Conservation (phyloP, 2,329 filamentous ascomycete species). For the Exophiala aquamarina region DNA sequence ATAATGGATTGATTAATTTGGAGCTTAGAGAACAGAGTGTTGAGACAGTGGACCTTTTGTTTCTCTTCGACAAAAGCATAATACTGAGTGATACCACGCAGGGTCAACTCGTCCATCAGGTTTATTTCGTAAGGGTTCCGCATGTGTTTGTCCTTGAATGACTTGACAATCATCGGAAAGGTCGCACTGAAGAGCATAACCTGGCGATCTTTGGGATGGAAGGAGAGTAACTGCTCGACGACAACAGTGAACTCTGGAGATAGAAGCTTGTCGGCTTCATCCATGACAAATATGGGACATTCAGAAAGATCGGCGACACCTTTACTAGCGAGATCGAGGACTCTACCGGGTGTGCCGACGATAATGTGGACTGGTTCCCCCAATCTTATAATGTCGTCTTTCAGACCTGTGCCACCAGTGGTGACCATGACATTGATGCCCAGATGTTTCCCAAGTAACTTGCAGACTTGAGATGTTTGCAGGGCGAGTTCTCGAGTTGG, state of each 20-base stretch:
- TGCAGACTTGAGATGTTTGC: slow-evolving; percentile 99
- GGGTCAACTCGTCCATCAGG: slow-evolving; percentile 97
- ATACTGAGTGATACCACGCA: slow-evolving; percentile 97
- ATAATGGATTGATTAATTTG: slow-evolving; percentile 99
- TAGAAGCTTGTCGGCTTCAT: slow-evolving; percentile 96
- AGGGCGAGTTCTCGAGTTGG: slow-evolving; percentile 95
- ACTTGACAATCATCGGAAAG: slow-evolving; percentile 94
- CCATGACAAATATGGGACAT: slow-evolving; percentile 98
- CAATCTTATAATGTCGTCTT: slow-evolving; percentile 94
- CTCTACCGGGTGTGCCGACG: slow-evolving; percentile 93
- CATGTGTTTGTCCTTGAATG: slow-evolving; percentile 99
- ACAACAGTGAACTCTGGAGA: slow-evolving; percentile 96
- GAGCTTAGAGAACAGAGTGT: slow-evolving; percentile 97
- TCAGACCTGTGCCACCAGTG: slow-evolving; percentile 89
- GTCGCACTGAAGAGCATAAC: slow-evolving; percentile 99
- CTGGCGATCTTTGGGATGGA: slow-evolving; percentile 95
- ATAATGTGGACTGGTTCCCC: slow-evolving; percentile 96
- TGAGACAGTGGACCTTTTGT: slow-evolving; percentile 97
- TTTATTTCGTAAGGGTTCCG: slow-evolving; percentile 96
- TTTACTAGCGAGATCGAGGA: slow-evolving; percentile 93
- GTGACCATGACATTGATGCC: slow-evolving; percentile 99
- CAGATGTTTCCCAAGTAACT: slow-evolving; percentile 94
- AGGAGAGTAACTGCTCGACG: slow-evolving; percentile 91
- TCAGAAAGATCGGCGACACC: slow-evolving; percentile 93
- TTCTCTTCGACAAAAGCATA: slow-evolving; percentile 99